These are phyloP conservation scores for Drechslera avenae DNA, from an alignment of 2,329 filamentous ascomycete genomes.

Conservation along the genomic window DNA sequence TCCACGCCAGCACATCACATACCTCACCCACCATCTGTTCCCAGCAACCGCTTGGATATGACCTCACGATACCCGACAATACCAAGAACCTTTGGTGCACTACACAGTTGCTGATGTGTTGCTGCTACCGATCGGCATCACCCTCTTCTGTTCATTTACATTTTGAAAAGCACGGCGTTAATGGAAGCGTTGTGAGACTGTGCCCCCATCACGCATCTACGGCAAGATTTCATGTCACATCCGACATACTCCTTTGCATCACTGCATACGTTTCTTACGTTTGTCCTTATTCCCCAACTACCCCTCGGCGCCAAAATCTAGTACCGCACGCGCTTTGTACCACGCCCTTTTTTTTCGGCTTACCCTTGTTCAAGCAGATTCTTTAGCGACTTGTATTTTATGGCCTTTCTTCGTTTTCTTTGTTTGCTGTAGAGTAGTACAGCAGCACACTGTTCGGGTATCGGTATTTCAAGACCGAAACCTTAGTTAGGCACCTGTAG, in stretches of 20 bases:
- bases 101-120: slow-evolving; percentile 1
- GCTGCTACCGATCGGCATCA: neutral
- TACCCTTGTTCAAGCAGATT: slow-evolving; percentile 22
- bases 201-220: slow-evolving; percentile 5
- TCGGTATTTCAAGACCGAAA: slow-evolving; percentile 8
- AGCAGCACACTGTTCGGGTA: slow-evolving; percentile 6
- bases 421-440: slow-evolving; percentile 21
- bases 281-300: slow-evolving; percentile 8
- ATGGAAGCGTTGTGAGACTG: slow-evolving; percentile 1
- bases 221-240: slow-evolving; percentile 2
- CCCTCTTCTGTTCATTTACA: slow-evolving; percentile 13
- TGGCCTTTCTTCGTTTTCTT: slow-evolving; percentile 10
- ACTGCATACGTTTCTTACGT: slow-evolving; percentile 10
- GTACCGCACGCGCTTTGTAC: slow-evolving; percentile 33
- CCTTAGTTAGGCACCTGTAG: slow-evolving; percentile 9
- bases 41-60: slow-evolving; percentile 21
- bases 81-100: slow-evolving; percentile 13
- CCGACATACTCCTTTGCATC: slow-evolving; percentile 11
- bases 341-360: slow-evolving; percentile 19
- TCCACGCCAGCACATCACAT: slow-evolving; percentile 9
- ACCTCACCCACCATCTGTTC: slow-evolving; percentile 10
- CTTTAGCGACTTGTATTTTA: slow-evolving; percentile 18
- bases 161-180: slow-evolving; percentile 33
- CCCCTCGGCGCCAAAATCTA: slow-evolving; percentile 23
- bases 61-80: slow-evolving; percentile 31